Percentiles rank a stretch among this genome's conserved stretches.
phyloP scores from a whole-genome alignment of 116 monocot species.

The Zostera marina region DNA sequence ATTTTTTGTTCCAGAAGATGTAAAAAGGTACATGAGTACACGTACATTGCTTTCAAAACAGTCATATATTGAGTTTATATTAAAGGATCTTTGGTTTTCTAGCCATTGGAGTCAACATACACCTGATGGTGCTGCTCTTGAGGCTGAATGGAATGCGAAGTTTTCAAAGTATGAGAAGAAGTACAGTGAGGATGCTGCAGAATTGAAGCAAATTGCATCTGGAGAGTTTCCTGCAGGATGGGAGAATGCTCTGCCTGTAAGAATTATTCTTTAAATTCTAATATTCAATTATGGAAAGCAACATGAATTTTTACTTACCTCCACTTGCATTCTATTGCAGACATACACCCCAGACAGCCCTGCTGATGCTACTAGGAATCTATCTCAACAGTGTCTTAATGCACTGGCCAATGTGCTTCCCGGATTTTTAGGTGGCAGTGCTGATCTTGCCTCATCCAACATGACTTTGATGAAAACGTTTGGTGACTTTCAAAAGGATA shows the following conservation, averaged over 20 bases:
- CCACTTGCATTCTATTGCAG: slow-evolving; percentile 18
- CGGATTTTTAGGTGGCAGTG: slow-evolving; percentile 86
- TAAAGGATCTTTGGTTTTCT: slow-evolving; percentile 1
- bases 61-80: neutral
- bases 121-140: slow-evolving; percentile 64
- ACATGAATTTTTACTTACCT: neutral
- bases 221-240: slow-evolving; percentile 86
- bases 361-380: slow-evolving; percentile 86
- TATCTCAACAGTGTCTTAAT: slow-evolving; percentile 80
- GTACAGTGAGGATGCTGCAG: slow-evolving; percentile 66
- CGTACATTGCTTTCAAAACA: neutral
- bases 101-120: slow-evolving; percentile 96
- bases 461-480: slow-evolving; percentile 87
- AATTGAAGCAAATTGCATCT: slow-evolving; percentile 48
- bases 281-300: neutral
- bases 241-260: slow-evolving; percentile 79
- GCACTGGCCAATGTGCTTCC: slow-evolving; percentile 76
- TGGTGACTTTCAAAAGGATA: slow-evolving; percentile 91
- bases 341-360: slow-evolving; percentile 83
- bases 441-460: slow-evolving; percentile 97
- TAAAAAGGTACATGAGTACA: slow-evolving; percentile 46
- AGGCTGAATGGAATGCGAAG: slow-evolving; percentile 72
- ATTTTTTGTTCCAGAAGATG: slow-evolving; percentile 82
- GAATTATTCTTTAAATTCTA: neutral
- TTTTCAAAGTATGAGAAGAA: slow-evolving; percentile 91